Base-by-base conservation (phyloP, 2,329 filamentous ascomycete species). In the Diaporthe velutina region DNA sequence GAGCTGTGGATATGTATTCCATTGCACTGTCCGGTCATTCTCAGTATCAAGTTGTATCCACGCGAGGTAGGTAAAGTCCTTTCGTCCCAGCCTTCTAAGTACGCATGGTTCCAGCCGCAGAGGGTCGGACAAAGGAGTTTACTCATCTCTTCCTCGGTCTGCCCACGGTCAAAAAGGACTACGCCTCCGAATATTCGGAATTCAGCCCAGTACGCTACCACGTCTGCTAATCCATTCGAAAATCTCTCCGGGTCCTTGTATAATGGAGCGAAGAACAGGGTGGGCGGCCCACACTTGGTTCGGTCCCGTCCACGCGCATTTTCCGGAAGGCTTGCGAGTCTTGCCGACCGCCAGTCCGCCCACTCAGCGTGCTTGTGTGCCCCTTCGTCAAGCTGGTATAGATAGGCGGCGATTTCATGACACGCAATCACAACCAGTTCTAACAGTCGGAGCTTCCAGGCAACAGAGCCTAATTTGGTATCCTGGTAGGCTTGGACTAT, bases 71-170 rank as follows among this genome's bases (percentile, higher is more conserved):
- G 45, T 22, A n/a, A 8, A 38, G 7, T 6, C 33, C 19, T 19
- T 33, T 12, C 10, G 38, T 17, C 38, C 22, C 42, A n/a, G 8
- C 45, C 19, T 48, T n/a, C 7, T 48, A 19, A 48, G 17, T 19
- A 48, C 19, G 38, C 38, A 12, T 35, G 35, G n/a, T 38, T 12
- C 25, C 10, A 3, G 45, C 45, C 7, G 45, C 19, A 48, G 25
- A 48, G 45, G 45, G 45, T n/a, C n/a, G n/a, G n/a, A n/a, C n/a
- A n/a, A 48, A 48, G 3, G 35, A 7, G n/a, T 5, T 40, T 30
- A 13, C 17, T 28, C 28, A n/a, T 40, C 61, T 67, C 61, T 48
- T 67, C 61, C 19, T 67, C 61, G 33, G 17, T 67, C n/a, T 67
- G 19, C 19, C 61, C 38, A 67, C 38, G 35, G 25, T 48, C 61